Base-by-base conservation (phyloP, 768 basidiomycete genomes). In the Amanita phalloides region DNA sequence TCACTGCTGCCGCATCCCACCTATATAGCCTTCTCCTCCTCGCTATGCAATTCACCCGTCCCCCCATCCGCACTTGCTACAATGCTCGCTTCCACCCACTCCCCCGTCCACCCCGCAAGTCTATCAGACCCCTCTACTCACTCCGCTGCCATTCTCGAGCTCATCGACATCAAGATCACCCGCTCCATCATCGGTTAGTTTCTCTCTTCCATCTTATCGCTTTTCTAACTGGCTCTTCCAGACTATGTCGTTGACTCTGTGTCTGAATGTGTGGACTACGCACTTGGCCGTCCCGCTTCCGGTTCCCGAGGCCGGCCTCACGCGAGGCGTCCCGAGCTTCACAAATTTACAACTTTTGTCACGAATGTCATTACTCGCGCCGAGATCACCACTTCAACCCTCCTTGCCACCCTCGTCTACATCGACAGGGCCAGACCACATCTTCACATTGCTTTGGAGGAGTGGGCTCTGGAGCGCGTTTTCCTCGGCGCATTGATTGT, bases 401-500 rank as follows among this genome's bases (percentile, higher is more conserved):
- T 89, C 60, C 75, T 90, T 53, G 79, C 78, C 32, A 66, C 86
- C 6, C 78, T 89, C 49, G 84, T 83, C 62, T 90, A 90, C 66
- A 82, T 90, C 62, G 71, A 81, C 67, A 70, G 88, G 51, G 84
- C 87, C 2, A 82, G 81, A 58, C 84, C 84, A 3, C 84, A 88
- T 64, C 74, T 90, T 39, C 83, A 86, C 61, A 89, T 89, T 57
- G 84, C 84, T 7, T 71, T 86, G 54, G 85, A 88, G 62, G 81
- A 87, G 60, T 89, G 86, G 86, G 91, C 90, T 11, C 74, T 87
- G 45, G 90, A 93, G 67, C 82, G 91, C 38, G 90, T 94, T 28
- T 93, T 94, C 68, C 78, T 94, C 39, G 91, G 91, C 47, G 82
- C 90, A n/a, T 67, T 93, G 56, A 92, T 94, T 66, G 73, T 79